Base-by-base conservation (phyloP, 2,329 filamentous ascomycete species). In the Xylariaceae sp. region DNA sequence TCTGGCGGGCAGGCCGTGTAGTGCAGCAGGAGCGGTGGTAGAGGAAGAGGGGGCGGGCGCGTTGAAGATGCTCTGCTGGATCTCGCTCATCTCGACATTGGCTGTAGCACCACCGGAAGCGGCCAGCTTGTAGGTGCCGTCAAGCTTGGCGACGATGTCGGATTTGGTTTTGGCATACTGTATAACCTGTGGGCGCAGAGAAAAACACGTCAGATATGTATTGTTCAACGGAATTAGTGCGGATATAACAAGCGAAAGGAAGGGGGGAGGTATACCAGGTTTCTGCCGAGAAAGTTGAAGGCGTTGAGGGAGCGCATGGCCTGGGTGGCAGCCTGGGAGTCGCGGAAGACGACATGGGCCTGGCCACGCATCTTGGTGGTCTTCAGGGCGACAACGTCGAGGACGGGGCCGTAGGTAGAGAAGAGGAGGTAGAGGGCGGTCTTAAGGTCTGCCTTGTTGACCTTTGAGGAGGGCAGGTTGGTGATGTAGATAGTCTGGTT, bases 291-390 rank as follows among this genome's bases (percentile, higher is more conserved):
- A 60, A 99, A 91, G 2, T 88, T 83, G 64, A 90, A 89, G 2
- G 89, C 90, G 62, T 97, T 88, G 44, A 97, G 75, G 11, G 89
- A 85, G 59, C 93, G 80, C 90, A 99, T 90, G 1, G 94, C 94
- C 68, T 96, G 90, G 19, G 92, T 96, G 47, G 91, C 90, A n/a
- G 90, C 85, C 60, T 96, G 88, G 33, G 93, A 78, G 69, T 99
- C 93, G 53, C 89, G 83, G 69, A 91, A 97, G 13, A 94, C 88
- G 55, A 99, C 77, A 66, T 97, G 94, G 56, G 94, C 94, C 73
- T 99, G 94, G 3, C 94, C 94, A 45, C 94, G 87, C 92, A 97
- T 97, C 74, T 90, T 90, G 69, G 80, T 79, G 1, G 90, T 96
- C 75, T 91, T 95, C 62, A 97, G 78, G 31, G 90, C 89, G 45